Conservation (phyloP, 208 protist species). For the Trichomonas vaginalis region DNA sequence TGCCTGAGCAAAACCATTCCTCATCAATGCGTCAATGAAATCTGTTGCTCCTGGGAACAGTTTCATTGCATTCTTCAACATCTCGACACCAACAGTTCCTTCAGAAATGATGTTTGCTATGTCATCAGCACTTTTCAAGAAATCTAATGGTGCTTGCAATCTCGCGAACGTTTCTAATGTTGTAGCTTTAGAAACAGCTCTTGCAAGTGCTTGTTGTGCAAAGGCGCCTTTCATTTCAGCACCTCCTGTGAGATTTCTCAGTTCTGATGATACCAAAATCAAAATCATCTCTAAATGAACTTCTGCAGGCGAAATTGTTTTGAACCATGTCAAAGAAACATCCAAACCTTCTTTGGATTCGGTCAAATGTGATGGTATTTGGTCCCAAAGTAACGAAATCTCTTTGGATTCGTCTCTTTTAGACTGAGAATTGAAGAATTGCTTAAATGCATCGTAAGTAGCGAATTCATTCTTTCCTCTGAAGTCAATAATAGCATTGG, state of each 20-base stretch:
- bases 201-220: background rate
- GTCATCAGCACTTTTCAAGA: background rate
- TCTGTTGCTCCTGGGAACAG: background rate
- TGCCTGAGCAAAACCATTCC: background rate
- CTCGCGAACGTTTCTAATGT: background rate
- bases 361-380: background rate
- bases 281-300: background rate
- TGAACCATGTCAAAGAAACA: background rate
- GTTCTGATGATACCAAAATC: background rate
- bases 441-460: background rate
- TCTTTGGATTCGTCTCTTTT: background rate
- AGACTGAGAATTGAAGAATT: background rate
- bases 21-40: background rate
- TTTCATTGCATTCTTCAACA: background rate
- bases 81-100: background rate
- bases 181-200: background rate
- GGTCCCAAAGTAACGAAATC: background rate
- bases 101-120: background rate
- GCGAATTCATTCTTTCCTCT: background rate
- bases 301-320: background rate
- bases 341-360: background rate
- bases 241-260: background rate
- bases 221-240: background rate
- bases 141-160: background rate
- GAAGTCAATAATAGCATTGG: background rate